These are phyloP conservation scores for Arabis alpina DNA, from an alignment of 345 rosid species.

Conservation along the genomic window DNA sequence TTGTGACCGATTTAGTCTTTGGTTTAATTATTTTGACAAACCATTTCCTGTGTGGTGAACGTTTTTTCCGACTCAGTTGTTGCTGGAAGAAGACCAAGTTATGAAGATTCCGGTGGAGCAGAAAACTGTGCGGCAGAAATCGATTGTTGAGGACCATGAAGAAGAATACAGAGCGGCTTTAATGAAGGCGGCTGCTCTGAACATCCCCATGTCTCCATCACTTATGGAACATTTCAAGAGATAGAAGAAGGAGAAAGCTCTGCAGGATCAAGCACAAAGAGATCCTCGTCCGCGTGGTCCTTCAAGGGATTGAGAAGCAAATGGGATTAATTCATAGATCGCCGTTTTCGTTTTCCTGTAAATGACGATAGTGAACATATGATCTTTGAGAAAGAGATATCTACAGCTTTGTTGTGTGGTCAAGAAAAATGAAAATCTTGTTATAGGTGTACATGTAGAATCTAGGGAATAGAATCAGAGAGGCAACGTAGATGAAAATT, in stretches of 20 bases:
- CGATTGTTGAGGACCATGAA: conserved; percentile 69
- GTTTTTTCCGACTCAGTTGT: conserved; percentile 49
- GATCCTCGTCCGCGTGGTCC: conserved; percentile 40
- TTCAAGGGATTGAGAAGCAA: conserved; percentile 49
- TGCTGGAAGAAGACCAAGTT: conserved; percentile 75
- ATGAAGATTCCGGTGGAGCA: conserved; percentile 75
- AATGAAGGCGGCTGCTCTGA: conserved; percentile 65
- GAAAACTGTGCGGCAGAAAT: conserved; percentile 76
- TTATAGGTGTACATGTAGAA: conserved; percentile 37
- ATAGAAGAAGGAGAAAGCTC: conserved; percentile 63
- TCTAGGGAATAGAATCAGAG: conserved; percentile 26
- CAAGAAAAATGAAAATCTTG: conserved; percentile 23
- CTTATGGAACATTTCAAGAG: conserved; percentile 82
- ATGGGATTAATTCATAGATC: conserved; percentile 63
- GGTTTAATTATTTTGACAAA: neutral
- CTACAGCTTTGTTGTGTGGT: conserved; percentile 31
- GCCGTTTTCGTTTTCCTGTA: conserved; percentile 55
- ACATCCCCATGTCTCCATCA: conserved; percentile 66
- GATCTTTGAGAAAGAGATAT: conserved; percentile 47
- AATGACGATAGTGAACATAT: conserved; percentile 56
- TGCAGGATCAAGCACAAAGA: conserved; percentile 44
- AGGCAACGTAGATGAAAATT: conserved; percentile 24
- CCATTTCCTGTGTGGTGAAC: conserved; percentile 2
- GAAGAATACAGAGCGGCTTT: conserved; percentile 89
- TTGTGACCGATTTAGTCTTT: conserved; percentile 12